phyloP scores from a whole-genome alignment of 345 rosid genomes.

The Balakata baccata region DNA sequence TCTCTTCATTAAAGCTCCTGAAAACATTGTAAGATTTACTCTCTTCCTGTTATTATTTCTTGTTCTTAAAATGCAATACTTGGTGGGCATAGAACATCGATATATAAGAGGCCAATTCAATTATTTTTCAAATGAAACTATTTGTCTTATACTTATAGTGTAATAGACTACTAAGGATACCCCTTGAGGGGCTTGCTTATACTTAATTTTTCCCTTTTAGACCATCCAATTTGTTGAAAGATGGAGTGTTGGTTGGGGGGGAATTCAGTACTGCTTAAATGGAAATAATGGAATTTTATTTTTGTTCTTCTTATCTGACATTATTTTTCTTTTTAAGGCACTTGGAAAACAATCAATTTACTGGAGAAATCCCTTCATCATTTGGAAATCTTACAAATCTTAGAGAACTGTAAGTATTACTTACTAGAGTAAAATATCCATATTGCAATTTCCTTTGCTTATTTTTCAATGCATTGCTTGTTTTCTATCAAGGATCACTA shows the following conservation, averaged over 20 bases:
- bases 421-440: conserved; percentile 17
- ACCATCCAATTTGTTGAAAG: neutral
- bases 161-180: neutral
- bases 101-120: neutral
- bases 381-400: conserved; percentile 50
- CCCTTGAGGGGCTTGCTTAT: conserved; percentile 6
- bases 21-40: conserved; percentile 54
- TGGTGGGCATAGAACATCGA: conserved; percentile 3
- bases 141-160: neutral
- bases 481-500: neutral
- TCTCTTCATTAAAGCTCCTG: conserved; percentile 52
- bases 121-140: conserved; percentile 8
- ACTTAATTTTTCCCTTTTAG: neutral
- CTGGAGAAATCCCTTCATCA: conserved; percentile 61
- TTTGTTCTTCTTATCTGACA: conserved; percentile 17
- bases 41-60: conserved; percentile 5
- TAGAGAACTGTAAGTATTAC: conserved; percentile 65
- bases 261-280: neutral
- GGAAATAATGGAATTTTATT: conserved; percentile 4
- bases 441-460: neutral
- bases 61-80: conserved; percentile 4
- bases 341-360: conserved; percentile 66
- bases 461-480: neutral
- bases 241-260: neutral
- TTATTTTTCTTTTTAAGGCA: conserved; percentile 47